Evolutionary conservation across 768 basidiomycete genomes (phyloP).

Genomic region (Cyclocybe cylindracea): DNA sequence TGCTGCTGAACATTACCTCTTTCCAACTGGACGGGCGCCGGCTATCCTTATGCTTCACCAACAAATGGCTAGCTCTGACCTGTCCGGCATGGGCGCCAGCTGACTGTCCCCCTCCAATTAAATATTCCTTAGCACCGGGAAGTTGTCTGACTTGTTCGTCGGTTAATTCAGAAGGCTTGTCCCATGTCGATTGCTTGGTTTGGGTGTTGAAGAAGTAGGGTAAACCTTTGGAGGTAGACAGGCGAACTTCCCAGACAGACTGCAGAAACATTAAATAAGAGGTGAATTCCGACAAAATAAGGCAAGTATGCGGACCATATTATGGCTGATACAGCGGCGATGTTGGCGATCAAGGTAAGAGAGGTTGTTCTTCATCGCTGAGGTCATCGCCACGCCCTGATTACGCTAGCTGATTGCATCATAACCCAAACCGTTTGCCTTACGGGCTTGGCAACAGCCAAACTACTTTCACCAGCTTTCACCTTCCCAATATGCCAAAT

Average conservation of each 20-base stretch:
- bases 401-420: background rate
- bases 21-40: constrained; percentile 83
- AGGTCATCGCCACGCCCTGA: too few relatives aligned
- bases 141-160: constrained; percentile 59
- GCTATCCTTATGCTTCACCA: constrained; percentile 88
- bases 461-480: background rate
- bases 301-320: too few relatives aligned
- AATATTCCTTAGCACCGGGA: constrained; percentile 65
- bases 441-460: background rate
- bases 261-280: background rate
- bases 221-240: constrained; percentile 73
- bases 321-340: too few relatives aligned
- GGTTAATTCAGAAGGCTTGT: constrained; percentile 63
- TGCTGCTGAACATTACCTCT: constrained; percentile 50
- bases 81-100: constrained; percentile 38
- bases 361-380: too few relatives aligned
- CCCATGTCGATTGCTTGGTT: constrained; percentile 80
- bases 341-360: too few relatives aligned
- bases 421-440: background rate
- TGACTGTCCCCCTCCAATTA: constrained; percentile 13
- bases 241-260: constrained; percentile 79
- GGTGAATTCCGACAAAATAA: constrained; percentile 3
- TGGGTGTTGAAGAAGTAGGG: constrained; percentile 88
- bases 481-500: constrained; percentile 9
- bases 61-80: constrained; percentile 92